These are phyloP conservation scores for Neurospora sp. DNA, from an alignment of 495 filamentous ascomycete species.

Conservation along the genomic window DNA sequence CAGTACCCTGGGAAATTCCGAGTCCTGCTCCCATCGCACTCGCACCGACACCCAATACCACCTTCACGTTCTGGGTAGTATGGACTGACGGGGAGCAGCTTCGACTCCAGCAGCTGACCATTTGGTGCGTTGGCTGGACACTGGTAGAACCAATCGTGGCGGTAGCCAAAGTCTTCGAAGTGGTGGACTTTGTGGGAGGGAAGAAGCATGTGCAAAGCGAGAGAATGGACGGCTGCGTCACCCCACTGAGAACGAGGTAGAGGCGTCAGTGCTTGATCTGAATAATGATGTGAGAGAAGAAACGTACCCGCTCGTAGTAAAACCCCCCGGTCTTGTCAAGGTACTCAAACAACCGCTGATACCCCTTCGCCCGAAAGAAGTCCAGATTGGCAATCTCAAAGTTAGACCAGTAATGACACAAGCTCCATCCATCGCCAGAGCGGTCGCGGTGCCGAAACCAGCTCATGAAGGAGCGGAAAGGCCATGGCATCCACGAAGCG, in stretches of 20 bases:
- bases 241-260: slow-evolving; percentile 30
- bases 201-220: slow-evolving; percentile 41
- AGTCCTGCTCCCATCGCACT: slow-evolving; percentile 27
- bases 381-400: slow-evolving; percentile 47
- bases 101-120: slow-evolving; percentile 27
- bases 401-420: slow-evolving; percentile 50
- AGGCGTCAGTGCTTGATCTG: background rate
- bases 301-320: slow-evolving; percentile 38
- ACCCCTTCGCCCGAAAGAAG: slow-evolving; percentile 39
- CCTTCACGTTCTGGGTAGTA: slow-evolving; percentile 25
- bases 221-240: slow-evolving; percentile 42
- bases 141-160: slow-evolving; percentile 39
- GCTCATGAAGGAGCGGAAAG: slow-evolving; percentile 23
- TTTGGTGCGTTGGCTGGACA: slow-evolving; percentile 34
- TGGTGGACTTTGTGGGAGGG: slow-evolving; percentile 41
- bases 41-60: slow-evolving; percentile 34
- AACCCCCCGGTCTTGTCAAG: slow-evolving; percentile 42
- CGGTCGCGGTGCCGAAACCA: slow-evolving; percentile 25
- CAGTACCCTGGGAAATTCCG: slow-evolving; percentile 27
- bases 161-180: slow-evolving; percentile 43
- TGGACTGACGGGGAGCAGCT: slow-evolving; percentile 16
- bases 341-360: slow-evolving; percentile 36
- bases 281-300: background rate
- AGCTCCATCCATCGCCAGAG: slow-evolving; percentile 37
- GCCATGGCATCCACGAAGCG: slow-evolving; percentile 33